These are phyloP conservation scores for Skeletonema tropicum DNA, from an alignment of 108 stramenopile genomes.

Conservation along the genomic window DNA sequence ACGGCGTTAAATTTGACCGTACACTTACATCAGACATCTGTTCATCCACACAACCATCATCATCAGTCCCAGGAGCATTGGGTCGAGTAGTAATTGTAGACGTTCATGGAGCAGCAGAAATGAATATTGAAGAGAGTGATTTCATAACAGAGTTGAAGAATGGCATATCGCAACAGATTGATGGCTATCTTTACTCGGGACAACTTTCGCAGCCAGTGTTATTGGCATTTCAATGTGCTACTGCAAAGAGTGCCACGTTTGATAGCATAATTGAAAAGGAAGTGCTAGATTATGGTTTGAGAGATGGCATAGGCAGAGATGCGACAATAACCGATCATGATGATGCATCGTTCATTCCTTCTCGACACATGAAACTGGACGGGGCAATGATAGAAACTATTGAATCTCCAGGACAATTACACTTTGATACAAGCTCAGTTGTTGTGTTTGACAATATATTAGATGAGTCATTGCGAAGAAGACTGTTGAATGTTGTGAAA, in stretches of 20 bases:
- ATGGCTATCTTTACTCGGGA: constrained; percentile 6
- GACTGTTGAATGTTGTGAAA: constrained; percentile 57
- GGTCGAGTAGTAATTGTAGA: neutral
- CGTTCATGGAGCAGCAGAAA: constrained; percentile 3
- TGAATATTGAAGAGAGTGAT: constrained; percentile 27
- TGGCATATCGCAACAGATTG: constrained; percentile 22
- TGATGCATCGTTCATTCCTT: constrained; percentile 31
- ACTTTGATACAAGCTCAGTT: constrained; percentile 65
- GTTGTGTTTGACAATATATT: constrained; percentile 65
- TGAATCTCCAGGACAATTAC: constrained; percentile 18
- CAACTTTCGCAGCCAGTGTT: constrained; percentile 26
- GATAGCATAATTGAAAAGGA: constrained; percentile 33
- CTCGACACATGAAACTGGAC: constrained; percentile 51
- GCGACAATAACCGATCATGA: neutral
- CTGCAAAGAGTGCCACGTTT: constrained; percentile 1
- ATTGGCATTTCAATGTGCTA: constrained; percentile 10
- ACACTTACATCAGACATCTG: neutral
- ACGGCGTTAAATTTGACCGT: neutral
- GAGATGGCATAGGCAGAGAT: constrained; percentile 11
- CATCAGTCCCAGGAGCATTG: constrained; percentile 4
- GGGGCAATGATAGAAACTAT: constrained; percentile 48
- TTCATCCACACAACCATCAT: neutral
- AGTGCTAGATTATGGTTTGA: constrained; percentile 47
- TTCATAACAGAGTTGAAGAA: constrained; percentile 22
- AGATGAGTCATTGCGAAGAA: constrained; percentile 45